Base-by-base conservation (phyloP, 2,329 filamentous ascomycete genomes). In the Aspergillus hiratsukae region DNA sequence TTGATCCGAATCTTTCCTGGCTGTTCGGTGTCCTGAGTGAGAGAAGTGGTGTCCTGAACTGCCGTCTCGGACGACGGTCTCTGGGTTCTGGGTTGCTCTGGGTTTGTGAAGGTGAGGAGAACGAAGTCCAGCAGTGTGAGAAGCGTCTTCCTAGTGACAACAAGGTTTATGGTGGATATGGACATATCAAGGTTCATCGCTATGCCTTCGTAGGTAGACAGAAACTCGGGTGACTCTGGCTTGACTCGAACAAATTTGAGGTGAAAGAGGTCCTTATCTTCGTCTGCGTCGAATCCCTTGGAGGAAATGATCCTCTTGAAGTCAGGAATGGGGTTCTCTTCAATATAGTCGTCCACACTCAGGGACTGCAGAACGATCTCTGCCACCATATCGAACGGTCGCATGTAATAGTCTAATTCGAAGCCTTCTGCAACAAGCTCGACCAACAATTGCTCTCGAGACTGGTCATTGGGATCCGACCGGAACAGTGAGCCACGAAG, bases 241-340 rank as follows among this genome's bases (percentile, higher is more conserved):
- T 94, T 97, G 57, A 97, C 91, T 69, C 89, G 91, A 58, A 91
- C 82, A 66, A 96, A 96, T 67, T 93, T 96, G 65, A 99, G 83
- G 52, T 87, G 86, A 63, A 99, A 90, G 11, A 99, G 82, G 64
- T 95, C 85, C 59, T 86, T 91, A 58, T 89, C 84, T 58, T 90
- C 86, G 57, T 89, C 84, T 48, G 87, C 75, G 55, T 81, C 77
- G 43, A 81, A 83, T 27, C 88, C 86, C 67, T 96, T 93, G 1
- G 94, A 97, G 0, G 92, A 96, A n/a, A 99, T 85, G 51, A 99
- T 95, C 27, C 93, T 93, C 75, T 94, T 96, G 80, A 99, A 99
- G 67, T 97, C 93, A 7, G 88, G 87, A 23, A 90, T 79, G 0
- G 91, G 87, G 53, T 93, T 88, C 62, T 94, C 81, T 64, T 90